Evolutionary conservation across 1,139 yeast genomes (phyloP).

Genomic region (Scheffersomyces titani): DNA sequence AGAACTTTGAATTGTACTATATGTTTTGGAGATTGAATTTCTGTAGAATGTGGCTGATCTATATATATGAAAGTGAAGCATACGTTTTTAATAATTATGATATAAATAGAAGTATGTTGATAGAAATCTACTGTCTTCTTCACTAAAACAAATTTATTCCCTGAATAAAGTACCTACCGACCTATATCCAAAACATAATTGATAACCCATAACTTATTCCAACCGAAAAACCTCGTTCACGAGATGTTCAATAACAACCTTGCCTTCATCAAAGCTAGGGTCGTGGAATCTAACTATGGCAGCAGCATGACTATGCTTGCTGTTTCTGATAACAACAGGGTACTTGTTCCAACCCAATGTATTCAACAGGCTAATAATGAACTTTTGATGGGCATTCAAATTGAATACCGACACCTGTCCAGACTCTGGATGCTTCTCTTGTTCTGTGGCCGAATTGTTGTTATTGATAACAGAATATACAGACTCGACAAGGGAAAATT

Average conservation of each 20-base stretch:
- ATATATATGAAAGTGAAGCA: neutral
- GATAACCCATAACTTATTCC: slow-evolving; percentile 2
- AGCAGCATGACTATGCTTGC: slow-evolving; percentile 77
- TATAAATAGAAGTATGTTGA: neutral
- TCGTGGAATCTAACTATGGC: slow-evolving; percentile 66
- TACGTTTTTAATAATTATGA: neutral
- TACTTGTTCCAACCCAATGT: slow-evolving; percentile 64
- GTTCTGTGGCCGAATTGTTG: neutral
- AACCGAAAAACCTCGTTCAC: slow-evolving; percentile 36
- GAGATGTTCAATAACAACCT: slow-evolving; percentile 66
- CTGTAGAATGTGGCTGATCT: neutral
- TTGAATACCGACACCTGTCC: slow-evolving; percentile 34
- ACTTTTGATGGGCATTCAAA: slow-evolving; percentile 45
- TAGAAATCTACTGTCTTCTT: neutral
- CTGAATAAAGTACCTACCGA: neutral
- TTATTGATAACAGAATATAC: slow-evolving; percentile 53
- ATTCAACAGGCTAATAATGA: slow-evolving; percentile 60
- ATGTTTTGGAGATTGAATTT: neutral
- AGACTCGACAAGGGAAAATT: slow-evolving; percentile 49
- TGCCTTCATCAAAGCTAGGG: slow-evolving; percentile 64
- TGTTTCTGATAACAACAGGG: slow-evolving; percentile 67
- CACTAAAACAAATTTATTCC: neutral
- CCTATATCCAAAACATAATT: neutral
- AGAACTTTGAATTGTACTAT: neutral
- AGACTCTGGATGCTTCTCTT: neutral